Percentiles rank a stretch among this genome's conserved stretches.
These are phyloP conservation scores for Penicillium brevicompactum DNA, from an alignment of 2,329 filamentous ascomycete genomes.

Conservation along the genomic window DNA sequence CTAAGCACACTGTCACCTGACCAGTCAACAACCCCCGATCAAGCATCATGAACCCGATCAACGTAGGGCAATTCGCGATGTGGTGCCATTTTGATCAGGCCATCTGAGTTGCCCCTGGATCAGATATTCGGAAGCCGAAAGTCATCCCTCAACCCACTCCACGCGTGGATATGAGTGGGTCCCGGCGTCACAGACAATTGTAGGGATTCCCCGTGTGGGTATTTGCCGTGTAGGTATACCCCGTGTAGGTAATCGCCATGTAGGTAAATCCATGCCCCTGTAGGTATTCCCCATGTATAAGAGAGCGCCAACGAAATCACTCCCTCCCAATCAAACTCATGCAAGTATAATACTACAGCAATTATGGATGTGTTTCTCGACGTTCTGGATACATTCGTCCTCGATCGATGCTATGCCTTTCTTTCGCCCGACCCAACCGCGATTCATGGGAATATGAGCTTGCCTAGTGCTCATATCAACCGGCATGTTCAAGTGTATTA, in stretches of 20 bases:
- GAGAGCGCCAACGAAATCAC: not conserved
- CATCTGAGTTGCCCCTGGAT: no score
- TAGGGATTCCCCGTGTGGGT: conserved; percentile 8
- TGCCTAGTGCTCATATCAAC: conserved; percentile 16
- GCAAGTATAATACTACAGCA: conserved; percentile 29
- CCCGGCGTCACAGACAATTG: not conserved
- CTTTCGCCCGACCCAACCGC: conserved; percentile 19
- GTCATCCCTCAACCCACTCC: no score
- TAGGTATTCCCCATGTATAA: conserved; percentile 14
- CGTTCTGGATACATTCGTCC: conserved; percentile 72
- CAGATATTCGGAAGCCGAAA: no score
- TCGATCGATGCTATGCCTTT: conserved; percentile 73
- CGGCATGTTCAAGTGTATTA: conserved; percentile 30
- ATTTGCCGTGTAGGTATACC: conserved; percentile 16
- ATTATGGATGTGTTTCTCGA: conserved; percentile 86
- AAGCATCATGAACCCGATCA: no score
- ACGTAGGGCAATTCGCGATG: no score
- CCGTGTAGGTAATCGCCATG: conserved; percentile 11
- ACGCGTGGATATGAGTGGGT: no score
- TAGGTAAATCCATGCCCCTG: not conserved
- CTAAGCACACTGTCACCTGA: no score
- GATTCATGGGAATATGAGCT: not conserved
- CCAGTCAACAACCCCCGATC: no score
- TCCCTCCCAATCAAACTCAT: not conserved
- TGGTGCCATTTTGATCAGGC: no score